Conservation (phyloP, 1,284 basidiomycete species). For the Prillingera fragicola region DNA sequence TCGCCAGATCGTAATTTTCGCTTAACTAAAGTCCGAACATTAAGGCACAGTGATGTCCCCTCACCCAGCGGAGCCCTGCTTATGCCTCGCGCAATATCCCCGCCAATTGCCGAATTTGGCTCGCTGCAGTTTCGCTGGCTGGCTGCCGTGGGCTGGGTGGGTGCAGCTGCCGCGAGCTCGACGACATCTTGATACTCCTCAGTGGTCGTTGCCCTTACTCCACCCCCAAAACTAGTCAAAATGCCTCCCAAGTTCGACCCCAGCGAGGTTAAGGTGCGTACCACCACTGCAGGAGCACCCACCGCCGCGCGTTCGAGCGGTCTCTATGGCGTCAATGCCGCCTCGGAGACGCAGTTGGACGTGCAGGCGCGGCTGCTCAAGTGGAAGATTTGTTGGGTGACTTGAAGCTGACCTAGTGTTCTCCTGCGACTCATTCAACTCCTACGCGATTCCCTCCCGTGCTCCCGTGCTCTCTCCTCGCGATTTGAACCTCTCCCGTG, state of each 20-base stretch:
- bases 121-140: too few relatives aligned
- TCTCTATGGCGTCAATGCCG: background rate
- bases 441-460: background rate
- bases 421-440: background rate
- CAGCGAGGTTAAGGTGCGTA: constrained; percentile 47
- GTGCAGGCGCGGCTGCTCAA: background rate
- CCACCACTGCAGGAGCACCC: too few relatives aligned
- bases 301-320: background rate
- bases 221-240: constrained; percentile 14
- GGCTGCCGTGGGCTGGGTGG: too few relatives aligned
- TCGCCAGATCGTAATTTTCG: too few relatives aligned
- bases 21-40: too few relatives aligned
- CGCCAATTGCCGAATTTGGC: too few relatives aligned
- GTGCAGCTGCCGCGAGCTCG: too few relatives aligned
- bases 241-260: constrained; percentile 51
- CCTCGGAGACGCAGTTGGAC: background rate
- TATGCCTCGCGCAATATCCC: too few relatives aligned
- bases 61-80: too few relatives aligned
- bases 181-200: too few relatives aligned
- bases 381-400: background rate
- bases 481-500: too few relatives aligned
- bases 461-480: background rate
- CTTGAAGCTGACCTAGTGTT: background rate
- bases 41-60: too few relatives aligned
- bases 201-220: background rate